Percentiles rank a stretch among this genome's conserved stretches.
Conservation (phyloP, 352 stramenopile species). For the Globisporangium apiculatum region DNA sequence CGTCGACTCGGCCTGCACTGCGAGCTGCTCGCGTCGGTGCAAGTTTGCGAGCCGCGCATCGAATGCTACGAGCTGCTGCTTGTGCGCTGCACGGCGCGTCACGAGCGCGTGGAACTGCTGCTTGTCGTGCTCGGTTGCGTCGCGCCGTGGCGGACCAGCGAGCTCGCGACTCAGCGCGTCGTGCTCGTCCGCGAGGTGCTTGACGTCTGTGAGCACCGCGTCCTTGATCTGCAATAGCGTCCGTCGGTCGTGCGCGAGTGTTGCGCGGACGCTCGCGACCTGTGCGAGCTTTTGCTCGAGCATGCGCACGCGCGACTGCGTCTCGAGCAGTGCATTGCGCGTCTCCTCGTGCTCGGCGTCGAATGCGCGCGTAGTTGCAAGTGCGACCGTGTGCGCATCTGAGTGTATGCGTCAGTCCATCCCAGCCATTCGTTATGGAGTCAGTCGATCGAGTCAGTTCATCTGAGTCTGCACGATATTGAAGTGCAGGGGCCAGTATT, state of each 20-base stretch:
- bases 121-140: conserved; percentile 56
- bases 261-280: conserved; percentile 27
- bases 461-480: too few species aligned
- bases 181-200: conserved; percentile 36
- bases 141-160: conserved; percentile 50
- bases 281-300: conserved; percentile 52
- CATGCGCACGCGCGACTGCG: conserved; percentile 37
- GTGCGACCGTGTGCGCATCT: conserved; percentile 45
- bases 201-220: conserved; percentile 37
- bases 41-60: conserved; percentile 36
- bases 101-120: conserved; percentile 51
- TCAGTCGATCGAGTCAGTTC: too few species aligned
- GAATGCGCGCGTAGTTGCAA: conserved; percentile 36
- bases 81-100: conserved; percentile 28
- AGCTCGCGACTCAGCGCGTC: conserved; percentile 37
- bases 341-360: conserved; percentile 40
- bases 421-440: too few species aligned
- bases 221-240: conserved; percentile 47
- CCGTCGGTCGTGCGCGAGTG: conserved; percentile 30
- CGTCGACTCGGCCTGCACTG: conserved; percentile 26
- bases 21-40: conserved; percentile 36
- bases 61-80: conserved; percentile 43
- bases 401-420: neutral
- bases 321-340: conserved; percentile 43
- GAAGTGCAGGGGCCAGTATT: too few species aligned